Evolutionary conservation across 176 grass and related monocot genomes (phyloP), one percentile per base, ranked within the genome.

Genomic region (Oryza glumipatula): DNA sequence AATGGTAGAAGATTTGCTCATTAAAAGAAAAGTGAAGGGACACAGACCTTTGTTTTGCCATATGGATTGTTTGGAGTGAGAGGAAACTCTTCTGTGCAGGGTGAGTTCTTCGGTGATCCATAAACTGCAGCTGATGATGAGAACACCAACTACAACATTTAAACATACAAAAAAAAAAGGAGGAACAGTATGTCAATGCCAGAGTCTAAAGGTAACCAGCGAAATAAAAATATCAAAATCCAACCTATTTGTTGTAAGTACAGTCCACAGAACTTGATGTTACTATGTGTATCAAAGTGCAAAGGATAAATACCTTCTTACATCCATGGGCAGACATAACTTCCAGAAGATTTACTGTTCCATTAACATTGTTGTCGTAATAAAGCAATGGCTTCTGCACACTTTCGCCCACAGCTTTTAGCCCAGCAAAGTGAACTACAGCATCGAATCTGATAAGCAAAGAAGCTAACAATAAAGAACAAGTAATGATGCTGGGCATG

Each of bases 71-170:
- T 84, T 84, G 95, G 90, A 85, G 86, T 88, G 48, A 98, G 78
- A 90, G 95, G 87, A 82, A 88, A 95, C 22, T 94, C 93, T 85
- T 98, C 95, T 80, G 92, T 98, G 61, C 93, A 98, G 1, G 95
- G 93, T 72, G 92, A 88, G 72, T 89, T 94, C 58, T 87, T 88
- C 58, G 93, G 89, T 82, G 90, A 91, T 72, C 95, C 95, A 85
- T 98, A 98, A 43, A 98, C 91, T 75, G 95, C 88, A 79, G 95
- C 93, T 82, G 95, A 98, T 30, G 95, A 98, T 78, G 95, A 98
- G 81, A 98, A 98, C 51, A 98, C 95, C 75, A 98, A 87, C 95
- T 98, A 85, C 68, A 87, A 79, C n/a, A 86, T 84, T 90, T 78
- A 41, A 49, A 83, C 44, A 84, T n/a, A 81, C 80, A 67, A 56